Evolutionary conservation across 495 filamentous ascomycete genomes (phyloP).

Genomic region (Aspergillus wentii): DNA sequence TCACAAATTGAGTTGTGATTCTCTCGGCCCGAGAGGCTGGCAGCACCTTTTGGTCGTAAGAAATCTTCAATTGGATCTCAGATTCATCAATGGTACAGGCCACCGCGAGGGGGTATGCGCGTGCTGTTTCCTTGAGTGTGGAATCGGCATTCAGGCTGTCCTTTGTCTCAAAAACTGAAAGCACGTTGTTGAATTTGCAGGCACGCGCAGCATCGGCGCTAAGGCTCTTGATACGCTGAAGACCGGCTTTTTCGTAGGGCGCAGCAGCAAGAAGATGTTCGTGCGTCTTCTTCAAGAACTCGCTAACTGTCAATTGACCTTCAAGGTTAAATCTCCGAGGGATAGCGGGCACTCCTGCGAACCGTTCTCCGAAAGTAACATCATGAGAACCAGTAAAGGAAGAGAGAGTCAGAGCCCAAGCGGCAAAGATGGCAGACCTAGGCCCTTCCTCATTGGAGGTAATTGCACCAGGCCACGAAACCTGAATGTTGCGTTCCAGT

Average conservation of each 20-base stretch:
- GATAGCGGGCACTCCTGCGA: slow-evolving; percentile 51
- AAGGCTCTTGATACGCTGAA: slow-evolving; percentile 53
- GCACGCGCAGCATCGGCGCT: slow-evolving; percentile 50
- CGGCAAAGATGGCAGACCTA: slow-evolving; percentile 42
- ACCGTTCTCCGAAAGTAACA: slow-evolving; percentile 44
- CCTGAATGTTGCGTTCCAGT: not conserved
- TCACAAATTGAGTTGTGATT: slow-evolving; percentile 24
- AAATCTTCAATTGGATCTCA: slow-evolving; percentile 45
- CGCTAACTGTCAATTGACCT: slow-evolving; percentile 4
- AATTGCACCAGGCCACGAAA: slow-evolving; percentile 3
- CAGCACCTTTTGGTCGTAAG: slow-evolving; percentile 44
- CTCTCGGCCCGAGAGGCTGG: slow-evolving; percentile 19
- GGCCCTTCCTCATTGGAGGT: not conserved
- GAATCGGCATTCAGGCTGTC: slow-evolving; percentile 5
- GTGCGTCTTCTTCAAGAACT: slow-evolving; percentile 34
- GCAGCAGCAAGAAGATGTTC: slow-evolving; percentile 40
- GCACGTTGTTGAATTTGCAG: slow-evolving; percentile 50
- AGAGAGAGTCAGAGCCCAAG: slow-evolving; percentile 47
- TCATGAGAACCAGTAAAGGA: slow-evolving; percentile 41
- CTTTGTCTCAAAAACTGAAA: slow-evolving; percentile 28
- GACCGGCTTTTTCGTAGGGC: slow-evolving; percentile 52
- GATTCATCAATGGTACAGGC: slow-evolving; percentile 43
- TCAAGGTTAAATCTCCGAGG: slow-evolving; percentile 42
- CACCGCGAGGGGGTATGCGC: slow-evolving; percentile 53
- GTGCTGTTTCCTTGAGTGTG: slow-evolving; percentile 37